A percentile compares a stretch with the other conserved stretches of the same genome.
Evolutionary conservation across 1,139 yeast genomes (phyloP).

Genomic region (Debaryomyces udenii): DNA sequence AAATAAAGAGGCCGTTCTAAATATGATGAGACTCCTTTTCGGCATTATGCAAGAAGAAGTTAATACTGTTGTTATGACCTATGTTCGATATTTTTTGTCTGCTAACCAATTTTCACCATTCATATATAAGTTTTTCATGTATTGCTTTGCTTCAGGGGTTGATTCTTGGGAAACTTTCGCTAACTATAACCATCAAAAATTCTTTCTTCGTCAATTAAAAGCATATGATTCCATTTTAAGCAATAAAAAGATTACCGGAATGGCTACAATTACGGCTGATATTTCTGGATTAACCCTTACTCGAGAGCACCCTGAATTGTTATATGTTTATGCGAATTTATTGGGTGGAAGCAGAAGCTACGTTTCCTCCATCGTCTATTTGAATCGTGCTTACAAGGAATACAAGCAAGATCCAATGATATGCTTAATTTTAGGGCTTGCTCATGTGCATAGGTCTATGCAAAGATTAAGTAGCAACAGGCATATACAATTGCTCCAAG

Average conservation of each 20-base stretch:
- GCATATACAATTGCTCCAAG: constrained; percentile 86
- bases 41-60: constrained; percentile 58
- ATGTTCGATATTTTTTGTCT: constrained; percentile 64
- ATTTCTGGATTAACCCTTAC: constrained; percentile 42
- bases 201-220: constrained; percentile 82
- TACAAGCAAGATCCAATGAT: constrained; percentile 79
- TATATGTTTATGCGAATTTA: constrained; percentile 77
- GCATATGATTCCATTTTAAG: constrained; percentile 75
- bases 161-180: constrained; percentile 63
- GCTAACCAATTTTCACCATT: constrained; percentile 76
- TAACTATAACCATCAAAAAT: constrained; percentile 85
- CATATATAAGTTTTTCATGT: constrained; percentile 65
- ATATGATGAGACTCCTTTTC: constrained; percentile 66
- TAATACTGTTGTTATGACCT: constrained; percentile 48
- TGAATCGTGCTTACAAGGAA: constrained; percentile 62
- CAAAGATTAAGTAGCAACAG: constrained; percentile 86
- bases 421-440: constrained; percentile 71
- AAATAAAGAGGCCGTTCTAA: constrained; percentile 56
- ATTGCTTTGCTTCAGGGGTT: constrained; percentile 66
- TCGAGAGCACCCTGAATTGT: constrained; percentile 67
- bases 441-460: constrained; percentile 90
- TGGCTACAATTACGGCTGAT: constrained; percentile 65
- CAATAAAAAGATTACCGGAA: constrained; percentile 63
- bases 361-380: constrained; percentile 72
- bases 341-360: constrained; percentile 84